Base-by-base conservation (phyloP, 2,329 filamentous ascomycete genomes). In the Celoporthe dispersa region DNA sequence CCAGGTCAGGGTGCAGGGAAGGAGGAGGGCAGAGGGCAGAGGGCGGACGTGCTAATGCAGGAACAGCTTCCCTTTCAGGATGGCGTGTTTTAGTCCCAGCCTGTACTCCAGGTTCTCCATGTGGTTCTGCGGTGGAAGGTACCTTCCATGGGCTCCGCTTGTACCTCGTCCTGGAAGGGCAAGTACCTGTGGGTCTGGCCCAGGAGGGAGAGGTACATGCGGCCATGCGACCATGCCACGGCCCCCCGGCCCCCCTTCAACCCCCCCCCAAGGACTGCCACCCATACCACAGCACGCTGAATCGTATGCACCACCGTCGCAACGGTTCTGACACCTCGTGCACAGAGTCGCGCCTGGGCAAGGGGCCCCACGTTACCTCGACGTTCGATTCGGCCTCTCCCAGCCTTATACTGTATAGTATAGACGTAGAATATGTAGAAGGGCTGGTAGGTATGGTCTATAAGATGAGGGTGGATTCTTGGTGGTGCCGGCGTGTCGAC, bases 71-170 rank as follows among this genome's bases (percentile, higher is more conserved):
- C 48, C 8, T 67, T 71, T 67, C 14, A 60, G 69, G 60, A 67
- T 64, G 66, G 64, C 55, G 25, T 61, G 71, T 70, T 71, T 68
- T 71, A 72, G 71, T 31, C 51, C 44, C 51, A 31, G 35, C 48
- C 71, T 72, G 71, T 63, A 68, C 64, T 67, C 69, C 66, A 66
- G 68, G 69, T 70, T 69, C 53, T 69, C 66, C 70, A 70, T 69
- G 68, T 71, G 70, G 67, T 55, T 53, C 59, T 55, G 41, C 64
- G 48, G 33, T 64, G 60, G 68, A 63, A 70, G 68, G 68, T 41
- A 64, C 66, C 69, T 35, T 51, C 41, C 39, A 22, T 44, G 37
- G 51, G 41, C 62, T 67, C 61, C 55, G 62, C 53, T 68, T 60
- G 70, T 71, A 71, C 70, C 68, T 67, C 44, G 53, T 41, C 55